phyloP scores from a whole-genome alignment of 192 early-diverging fungal genomes.

The Gigaspora rosea region DNA sequence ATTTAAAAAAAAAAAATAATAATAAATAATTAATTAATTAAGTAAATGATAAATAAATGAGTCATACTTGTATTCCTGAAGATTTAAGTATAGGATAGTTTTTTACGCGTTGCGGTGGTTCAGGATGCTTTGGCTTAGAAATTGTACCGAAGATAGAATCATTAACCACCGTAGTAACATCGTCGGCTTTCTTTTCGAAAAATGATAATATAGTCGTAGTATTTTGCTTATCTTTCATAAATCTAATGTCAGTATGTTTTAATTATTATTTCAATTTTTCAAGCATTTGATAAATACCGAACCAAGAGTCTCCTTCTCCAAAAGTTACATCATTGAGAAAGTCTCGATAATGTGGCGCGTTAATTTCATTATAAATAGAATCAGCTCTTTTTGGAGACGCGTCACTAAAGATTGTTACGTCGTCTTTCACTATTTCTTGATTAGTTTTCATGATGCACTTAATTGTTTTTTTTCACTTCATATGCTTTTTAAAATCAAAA shows the following conservation, averaged over 20 bases:
- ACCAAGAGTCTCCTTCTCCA: conserved; percentile 15
- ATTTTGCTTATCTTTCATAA: too few species aligned
- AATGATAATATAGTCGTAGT: too few species aligned
- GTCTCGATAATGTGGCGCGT: not conserved
- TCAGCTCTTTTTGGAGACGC: not conserved
- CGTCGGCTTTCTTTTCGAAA: not conserved
- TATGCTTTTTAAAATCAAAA: too few species aligned
- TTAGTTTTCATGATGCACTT: not conserved
- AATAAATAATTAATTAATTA: too few species aligned
- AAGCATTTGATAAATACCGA: not conserved
- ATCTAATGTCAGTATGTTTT: too few species aligned
- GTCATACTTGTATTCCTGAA: not conserved
- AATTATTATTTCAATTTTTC: not conserved
- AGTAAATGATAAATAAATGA: too few species aligned
- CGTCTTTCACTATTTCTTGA: not conserved
- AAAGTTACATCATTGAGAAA: conserved; percentile 6
- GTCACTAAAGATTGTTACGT: too few species aligned
- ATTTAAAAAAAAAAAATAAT: not conserved
- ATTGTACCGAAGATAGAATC: not conserved
- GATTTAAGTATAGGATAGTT: not conserved
- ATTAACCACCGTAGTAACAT: not conserved
- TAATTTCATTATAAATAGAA: not conserved
- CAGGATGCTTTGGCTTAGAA: not conserved
- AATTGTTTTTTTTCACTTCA: too few species aligned
- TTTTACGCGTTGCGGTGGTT: not conserved